Evolutionary conservation across 139 green algal species (phyloP), one percentile per base, ranked within the genome.

Genomic region (Bryopsis sp.): DNA sequence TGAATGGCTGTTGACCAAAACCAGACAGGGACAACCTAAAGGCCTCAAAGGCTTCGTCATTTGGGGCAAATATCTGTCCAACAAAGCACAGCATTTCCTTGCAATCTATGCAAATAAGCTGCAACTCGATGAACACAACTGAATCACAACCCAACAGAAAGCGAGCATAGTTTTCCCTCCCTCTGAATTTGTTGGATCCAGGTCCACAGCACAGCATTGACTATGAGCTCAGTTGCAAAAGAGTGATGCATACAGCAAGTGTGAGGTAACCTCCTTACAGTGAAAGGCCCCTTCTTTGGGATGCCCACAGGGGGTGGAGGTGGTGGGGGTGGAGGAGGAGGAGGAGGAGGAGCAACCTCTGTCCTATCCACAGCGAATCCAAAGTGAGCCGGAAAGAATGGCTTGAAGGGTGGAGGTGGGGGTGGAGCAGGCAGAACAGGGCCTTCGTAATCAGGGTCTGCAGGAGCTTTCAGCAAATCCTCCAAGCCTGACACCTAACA

Each of bases 41-140:
- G 22, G 59, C 57, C 47, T 81, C 65, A 47, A 88, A 88, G 0
- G 83, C 78, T 0, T 76, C 75, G 61, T 88, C 82, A 11, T 72
- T 83, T 58, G 82, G 82, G 7, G 82, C 82, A 26, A 86, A 61
- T 34, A 88, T 48, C 81, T 87, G 76, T 29, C 58, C 28, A 67
- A 5, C 28, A 19, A 29, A 7, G 5, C 33, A 28, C 11, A 33
- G 8, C 19, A 62, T n/a, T 71, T 67, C 11, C 15, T 11, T 54
- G 11, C 15, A n/a, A n/a, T n/a, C n/a, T n/a, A n/a, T n/a, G n/a
- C n/a, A n/a, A n/a, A n/a, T n/a, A n/a, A n/a, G n/a, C n/a, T n/a
- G n/a, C n/a, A n/a, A n/a, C n/a, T n/a, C n/a, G n/a, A n/a, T n/a
- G n/a, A n/a, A n/a, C n/a, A n/a, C n/a, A n/a, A n/a, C n/a, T n/a